Percentiles rank a stretch among this genome's conserved stretches.
Conservation (phyloP, 208 protist genomes). For the Leishmania mexicana region DNA sequence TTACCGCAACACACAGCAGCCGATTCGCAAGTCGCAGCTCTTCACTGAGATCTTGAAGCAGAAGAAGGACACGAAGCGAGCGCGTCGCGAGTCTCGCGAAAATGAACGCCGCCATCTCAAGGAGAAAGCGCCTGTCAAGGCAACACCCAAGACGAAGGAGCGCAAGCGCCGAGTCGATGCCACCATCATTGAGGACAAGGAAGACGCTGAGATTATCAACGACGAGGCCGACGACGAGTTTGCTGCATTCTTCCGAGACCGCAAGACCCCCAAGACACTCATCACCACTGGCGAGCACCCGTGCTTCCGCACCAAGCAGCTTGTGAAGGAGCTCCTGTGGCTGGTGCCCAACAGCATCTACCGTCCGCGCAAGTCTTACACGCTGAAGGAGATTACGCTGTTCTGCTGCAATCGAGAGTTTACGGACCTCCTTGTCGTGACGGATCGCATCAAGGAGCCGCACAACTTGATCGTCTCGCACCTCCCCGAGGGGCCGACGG, state of each 20-base stretch:
- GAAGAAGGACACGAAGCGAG: constrained; percentile 90
- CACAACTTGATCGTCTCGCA: constrained; percentile 90
- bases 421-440: constrained; percentile 91
- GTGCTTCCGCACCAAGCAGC: constrained; percentile 80
- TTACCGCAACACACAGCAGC: constrained; percentile 85
- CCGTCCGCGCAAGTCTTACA: constrained; percentile 87
- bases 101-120: constrained; percentile 72
- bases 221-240: constrained; percentile 93
- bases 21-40: constrained; percentile 83
- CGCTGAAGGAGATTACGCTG: constrained; percentile 92
- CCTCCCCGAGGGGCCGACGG: constrained; percentile 89
- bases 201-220: constrained; percentile 79
- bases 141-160: constrained; percentile 89
- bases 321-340: constrained; percentile 91
- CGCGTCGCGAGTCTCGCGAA: constrained; percentile 79
- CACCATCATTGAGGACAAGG: constrained; percentile 72
- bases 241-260: constrained; percentile 70
- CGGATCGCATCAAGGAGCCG: constrained; percentile 86
- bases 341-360: constrained; percentile 90
- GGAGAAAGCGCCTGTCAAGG: constrained; percentile 76
- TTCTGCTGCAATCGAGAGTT: constrained; percentile 89
- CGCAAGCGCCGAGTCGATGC: constrained; percentile 74
- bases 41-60: constrained; percentile 87
- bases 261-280: constrained; percentile 75
- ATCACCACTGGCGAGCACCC: constrained; percentile 92